Evolutionary conservation across 2,329 filamentous ascomycete genomes (phyloP).

Genomic region (Acrodontium crateriforme): DNA sequence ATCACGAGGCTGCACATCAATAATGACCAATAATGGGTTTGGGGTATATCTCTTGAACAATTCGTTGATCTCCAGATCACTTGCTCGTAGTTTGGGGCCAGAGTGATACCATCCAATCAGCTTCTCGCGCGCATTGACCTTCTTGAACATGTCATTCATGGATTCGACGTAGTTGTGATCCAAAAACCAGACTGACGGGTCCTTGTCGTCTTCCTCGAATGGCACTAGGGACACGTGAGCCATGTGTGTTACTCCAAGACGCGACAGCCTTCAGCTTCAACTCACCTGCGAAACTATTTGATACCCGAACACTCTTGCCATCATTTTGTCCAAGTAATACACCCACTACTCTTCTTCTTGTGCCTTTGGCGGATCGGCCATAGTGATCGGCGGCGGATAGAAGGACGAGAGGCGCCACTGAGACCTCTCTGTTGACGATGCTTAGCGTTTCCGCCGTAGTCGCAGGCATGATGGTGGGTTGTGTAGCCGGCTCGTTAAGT

Average conservation of each 20-base stretch:
- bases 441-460: conserved; percentile 94
- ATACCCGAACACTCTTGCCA: conserved; percentile 89
- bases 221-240: conserved; percentile 48
- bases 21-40: conserved; percentile 90
- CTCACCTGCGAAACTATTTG: conserved; percentile 95
- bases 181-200: conserved; percentile 96
- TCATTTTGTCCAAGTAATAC: conserved; percentile 92
- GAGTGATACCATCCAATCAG: conserved; percentile 99
- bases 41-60: conserved; percentile 98
- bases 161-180: conserved; percentile 99
- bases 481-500: background rate
- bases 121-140: conserved; percentile 97
- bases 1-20: conserved; percentile 96
- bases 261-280: conserved; percentile 12
- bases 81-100: conserved; percentile 88
- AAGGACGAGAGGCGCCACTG: conserved; percentile 92
- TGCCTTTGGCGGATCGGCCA: conserved; percentile 82
- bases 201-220: conserved; percentile 97
- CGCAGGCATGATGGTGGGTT: conserved; percentile 59
- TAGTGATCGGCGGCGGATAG: conserved; percentile 98
- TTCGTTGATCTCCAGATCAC: conserved; percentile 98
- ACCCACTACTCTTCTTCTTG: conserved; percentile 78
- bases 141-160: conserved; percentile 99
- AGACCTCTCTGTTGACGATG: conserved; percentile 87
- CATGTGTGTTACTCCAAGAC: conserved; percentile 2